Conservation (phyloP, 2,329 filamentous ascomycete genomes). For the Penicillium italicum region DNA sequence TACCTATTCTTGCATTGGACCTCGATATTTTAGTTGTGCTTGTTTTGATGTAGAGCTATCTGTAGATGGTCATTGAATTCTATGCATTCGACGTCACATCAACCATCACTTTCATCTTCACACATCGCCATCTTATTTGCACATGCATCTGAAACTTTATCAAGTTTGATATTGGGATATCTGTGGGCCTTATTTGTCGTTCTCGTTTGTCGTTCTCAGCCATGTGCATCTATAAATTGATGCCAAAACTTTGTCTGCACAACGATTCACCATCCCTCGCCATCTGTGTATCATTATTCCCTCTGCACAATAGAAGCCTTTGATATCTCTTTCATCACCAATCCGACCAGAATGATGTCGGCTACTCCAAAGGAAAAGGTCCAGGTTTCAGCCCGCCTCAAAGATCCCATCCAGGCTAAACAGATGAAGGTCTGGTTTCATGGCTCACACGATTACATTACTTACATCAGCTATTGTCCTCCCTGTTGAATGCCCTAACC, state of each 20-base stretch:
- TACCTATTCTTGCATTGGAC: neutral
- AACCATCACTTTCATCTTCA: neutral
- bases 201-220: neutral
- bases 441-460: too few relatives aligned
- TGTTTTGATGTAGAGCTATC: neutral
- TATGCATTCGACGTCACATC: neutral
- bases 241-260: neutral
- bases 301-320: neutral
- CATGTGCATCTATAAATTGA: neutral
- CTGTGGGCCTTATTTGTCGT: neutral
- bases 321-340: neutral
- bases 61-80: neutral
- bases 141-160: neutral
- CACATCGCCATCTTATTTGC: neutral
- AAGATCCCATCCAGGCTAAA: too few relatives aligned
- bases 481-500: neutral
- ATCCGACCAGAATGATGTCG: neutral
- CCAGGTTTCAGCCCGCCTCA: neutral
- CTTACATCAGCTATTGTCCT: neutral
- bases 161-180: neutral
- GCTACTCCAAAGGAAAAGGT: neutral
- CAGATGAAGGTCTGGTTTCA: neutral
- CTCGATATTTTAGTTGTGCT: too few relatives aligned
- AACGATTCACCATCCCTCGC: neutral
- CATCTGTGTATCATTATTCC: neutral